Evolutionary conservation across 1,139 yeast species (phyloP), one percentile per base, ranked within the genome.

Genomic region (Meyerozyma smithsonii): DNA sequence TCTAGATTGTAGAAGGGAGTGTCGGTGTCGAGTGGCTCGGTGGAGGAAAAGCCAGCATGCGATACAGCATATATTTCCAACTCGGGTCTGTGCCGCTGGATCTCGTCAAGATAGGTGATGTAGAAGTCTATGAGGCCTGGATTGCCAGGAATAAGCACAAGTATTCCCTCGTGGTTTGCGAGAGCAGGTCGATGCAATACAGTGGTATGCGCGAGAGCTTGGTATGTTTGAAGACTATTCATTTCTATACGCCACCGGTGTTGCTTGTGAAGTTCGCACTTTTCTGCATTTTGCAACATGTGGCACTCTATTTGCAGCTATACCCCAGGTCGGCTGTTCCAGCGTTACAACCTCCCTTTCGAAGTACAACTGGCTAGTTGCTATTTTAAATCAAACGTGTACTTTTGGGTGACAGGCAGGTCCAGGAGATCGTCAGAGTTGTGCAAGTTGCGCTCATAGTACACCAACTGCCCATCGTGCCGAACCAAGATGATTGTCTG

Each of bases 401-500:
- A 32, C 19, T 12, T 17, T 5, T 5, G 11, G 17, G 30, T 26
- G 12, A 26, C 30, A 8, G 30, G 34, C 26, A 36, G 40, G 4
- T 35, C 39, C n/a, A 41, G 46, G 5, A 37, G 24, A 4, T 52
- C 52, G 42, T 65, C 70, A 2, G 61, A 47, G 26, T 47, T 46
- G 44, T 66, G 66, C 15, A 70, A 44, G 45, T 67, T 64, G 28
- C 61, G 50, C 49, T 72, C 77, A 41, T 59, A 64, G 48, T 71
- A 71, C 41, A 65, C 60, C 36, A 72, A 49, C 14, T 46, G 43
- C 2, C 84, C 83, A 5, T 58, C 42, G 28, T 67, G 70, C 49
- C 74, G 76, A 8, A 87, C 70, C 16, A 88, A 54, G 5, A 90
- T 70, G 1, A 89, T 76, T 0, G 96, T 88, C 54, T 89, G 96